Percentiles rank a stretch among this genome's conserved stretches.
These are phyloP conservation scores for Rhizophora mangle DNA, from an alignment of 345 rosid species.

Conservation along the genomic window DNA sequence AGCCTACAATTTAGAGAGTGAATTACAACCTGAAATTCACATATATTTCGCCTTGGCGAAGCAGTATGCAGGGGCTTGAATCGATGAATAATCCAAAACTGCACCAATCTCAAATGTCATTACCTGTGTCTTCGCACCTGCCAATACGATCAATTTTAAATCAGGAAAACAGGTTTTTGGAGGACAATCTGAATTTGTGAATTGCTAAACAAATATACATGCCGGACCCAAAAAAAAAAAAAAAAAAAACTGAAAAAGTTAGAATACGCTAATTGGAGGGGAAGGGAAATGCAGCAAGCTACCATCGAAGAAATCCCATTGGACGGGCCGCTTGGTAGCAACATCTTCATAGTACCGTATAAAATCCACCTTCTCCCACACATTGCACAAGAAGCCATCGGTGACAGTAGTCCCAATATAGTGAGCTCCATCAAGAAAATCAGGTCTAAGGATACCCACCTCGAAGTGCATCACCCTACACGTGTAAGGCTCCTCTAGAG, in stretches of 20 bases:
- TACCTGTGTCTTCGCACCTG: constrained; percentile 33
- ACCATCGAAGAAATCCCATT: too few species aligned
- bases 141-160: background rate
- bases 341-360: constrained; percentile 42
- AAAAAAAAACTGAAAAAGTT: too few species aligned
- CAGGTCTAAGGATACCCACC: constrained; percentile 40
- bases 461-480: constrained; percentile 22
- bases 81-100: constrained; percentile 21
- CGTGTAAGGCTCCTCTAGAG: constrained; percentile 11
- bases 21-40: background rate
- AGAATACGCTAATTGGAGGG: too few species aligned
- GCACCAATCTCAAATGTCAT: constrained; percentile 41
- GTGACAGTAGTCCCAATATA: constrained; percentile 29
- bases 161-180: too few species aligned
- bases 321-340: constrained; percentile 26
- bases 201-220: too few species aligned
- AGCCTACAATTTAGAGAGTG: too few species aligned
- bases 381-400: constrained; percentile 40
- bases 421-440: constrained; percentile 35
- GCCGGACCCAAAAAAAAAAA: too few species aligned
- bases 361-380: constrained; percentile 43
- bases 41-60: constrained; percentile 14
- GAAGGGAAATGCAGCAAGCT: too few species aligned
- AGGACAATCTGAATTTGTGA: too few species aligned
- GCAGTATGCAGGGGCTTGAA: constrained; percentile 36